A percentile compares a stretch with the other conserved stretches of the same genome.
Evolutionary conservation across 2,329 filamentous ascomycete genomes (phyloP).

Genomic region (Alternaria sp.): DNA sequence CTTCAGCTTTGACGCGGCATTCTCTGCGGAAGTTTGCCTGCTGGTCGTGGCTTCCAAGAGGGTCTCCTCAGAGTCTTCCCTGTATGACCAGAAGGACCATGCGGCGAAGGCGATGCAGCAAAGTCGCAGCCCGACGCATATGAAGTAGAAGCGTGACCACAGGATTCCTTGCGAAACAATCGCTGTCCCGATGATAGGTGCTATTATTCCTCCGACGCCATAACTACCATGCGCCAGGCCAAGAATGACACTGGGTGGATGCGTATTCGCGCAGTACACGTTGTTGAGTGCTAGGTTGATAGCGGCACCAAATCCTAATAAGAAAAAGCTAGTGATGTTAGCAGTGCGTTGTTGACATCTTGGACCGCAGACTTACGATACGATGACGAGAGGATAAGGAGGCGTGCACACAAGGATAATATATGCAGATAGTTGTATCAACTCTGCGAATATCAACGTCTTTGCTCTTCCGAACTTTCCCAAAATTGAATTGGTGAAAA

Average conservation of each 20-base stretch:
- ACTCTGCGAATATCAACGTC: conserved; percentile 67
- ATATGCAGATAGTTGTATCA: conserved; percentile 67
- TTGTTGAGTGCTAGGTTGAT: conserved; percentile 64
- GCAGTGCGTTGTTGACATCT: neutral
- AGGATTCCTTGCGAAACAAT: conserved; percentile 68
- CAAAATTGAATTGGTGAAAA: conserved; percentile 71
- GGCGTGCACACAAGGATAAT: conserved; percentile 71
- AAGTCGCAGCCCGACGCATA: conserved; percentile 67
- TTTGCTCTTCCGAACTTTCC: conserved; percentile 70
- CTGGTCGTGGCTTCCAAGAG: conserved; percentile 57
- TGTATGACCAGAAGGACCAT: conserved; percentile 76
- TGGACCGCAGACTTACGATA: conserved; percentile 48
- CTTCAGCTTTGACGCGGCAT: conserved; percentile 57
- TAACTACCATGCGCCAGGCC: conserved; percentile 73
- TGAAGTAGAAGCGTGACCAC: conserved; percentile 78
- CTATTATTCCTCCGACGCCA: conserved; percentile 61
- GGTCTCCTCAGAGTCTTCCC: conserved; percentile 63
- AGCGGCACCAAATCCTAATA: conserved; percentile 65
- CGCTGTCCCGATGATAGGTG: conserved; percentile 77
- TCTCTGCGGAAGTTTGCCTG: conserved; percentile 44
- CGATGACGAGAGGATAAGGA: conserved; percentile 73
- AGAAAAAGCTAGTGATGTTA: conserved; percentile 65
- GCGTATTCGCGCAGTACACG: conserved; percentile 63
- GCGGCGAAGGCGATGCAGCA: conserved; percentile 65
- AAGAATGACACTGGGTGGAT: conserved; percentile 61